Evolutionary conservation across 495 filamentous ascomycete species (phyloP).

Genomic region (Podospora didyma): DNA sequence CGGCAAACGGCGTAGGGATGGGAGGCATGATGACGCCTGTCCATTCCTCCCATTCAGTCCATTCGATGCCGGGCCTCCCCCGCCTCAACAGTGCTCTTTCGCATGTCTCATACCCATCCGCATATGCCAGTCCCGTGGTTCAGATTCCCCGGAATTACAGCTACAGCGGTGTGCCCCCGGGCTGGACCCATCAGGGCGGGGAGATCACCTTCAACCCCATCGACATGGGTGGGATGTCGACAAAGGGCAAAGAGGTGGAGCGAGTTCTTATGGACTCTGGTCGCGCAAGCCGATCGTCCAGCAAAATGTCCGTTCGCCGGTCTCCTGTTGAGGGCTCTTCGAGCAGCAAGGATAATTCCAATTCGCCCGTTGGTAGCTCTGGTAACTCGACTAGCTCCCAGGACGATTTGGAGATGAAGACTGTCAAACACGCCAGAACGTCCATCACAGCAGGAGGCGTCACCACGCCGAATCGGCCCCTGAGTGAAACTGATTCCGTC

Average conservation of each 20-base stretch:
- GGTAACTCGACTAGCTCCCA: constrained; percentile 31
- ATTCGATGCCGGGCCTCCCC: constrained; percentile 21
- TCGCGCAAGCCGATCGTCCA: constrained; percentile 25
- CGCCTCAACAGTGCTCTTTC: constrained; percentile 41
- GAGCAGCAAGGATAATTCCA: constrained; percentile 4
- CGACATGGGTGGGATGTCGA: constrained; percentile 8
- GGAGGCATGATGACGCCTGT: constrained; percentile 21
- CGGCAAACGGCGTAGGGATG: constrained; percentile 28
- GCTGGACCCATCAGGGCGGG: constrained; percentile 19
- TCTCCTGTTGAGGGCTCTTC: constrained; percentile 5
- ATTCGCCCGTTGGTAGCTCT: constrained; percentile 24
- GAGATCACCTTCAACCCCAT: constrained; percentile 20
- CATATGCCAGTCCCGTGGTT: constrained; percentile 37
- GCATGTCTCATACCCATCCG: constrained; percentile 38
- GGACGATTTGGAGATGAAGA: constrained; percentile 35
- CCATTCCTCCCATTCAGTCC: constrained; percentile 3
- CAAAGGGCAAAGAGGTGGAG: constrained; percentile 34
- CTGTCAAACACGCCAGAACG: constrained; percentile 8
- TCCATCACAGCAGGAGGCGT: background rate
- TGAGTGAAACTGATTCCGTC: constrained; percentile 16
- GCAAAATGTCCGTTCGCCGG: constrained; percentile 18
- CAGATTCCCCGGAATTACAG: constrained; percentile 40
- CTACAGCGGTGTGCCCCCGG: constrained; percentile 33
- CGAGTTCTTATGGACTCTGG: constrained; percentile 21
- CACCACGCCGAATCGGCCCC: constrained; percentile 3